Base-by-base conservation (phyloP, 225 moss, liverwort and hornwort genomes). In the Takakia lepidozioides region DNA sequence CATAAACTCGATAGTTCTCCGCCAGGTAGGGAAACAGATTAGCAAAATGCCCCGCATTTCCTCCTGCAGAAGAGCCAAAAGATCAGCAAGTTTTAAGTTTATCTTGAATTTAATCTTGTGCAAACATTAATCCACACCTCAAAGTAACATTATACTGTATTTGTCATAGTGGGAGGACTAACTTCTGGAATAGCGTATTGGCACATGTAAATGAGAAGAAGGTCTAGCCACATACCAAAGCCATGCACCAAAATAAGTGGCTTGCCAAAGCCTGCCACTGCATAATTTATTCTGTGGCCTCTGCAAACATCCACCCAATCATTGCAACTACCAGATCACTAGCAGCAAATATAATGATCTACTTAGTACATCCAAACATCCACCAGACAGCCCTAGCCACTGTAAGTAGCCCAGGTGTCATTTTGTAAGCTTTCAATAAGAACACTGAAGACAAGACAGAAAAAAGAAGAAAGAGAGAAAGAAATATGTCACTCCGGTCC, bases 201-300 rank as follows among this genome's bases (percentile, higher is more conserved):
- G n/a, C n/a, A n/a, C n/a, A n/a, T n/a, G n/a, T n/a, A n/a, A n/a
- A n/a, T n/a, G n/a, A n/a, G 15, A 18, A 28, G 22, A 26, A 48
- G 28, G 14, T 3, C 41, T 18, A 17, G 19, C 27, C 20, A 59
- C 71, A 22, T 83, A 99, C 98, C 98, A 60, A 99, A 99, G 62
- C 91, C 98, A 73, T 99, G 98, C 25, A 99, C 85, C 24, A 99
- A 47, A 58, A 99, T 76, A 17, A 99, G 73, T 8, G 98, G 87
- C 53, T 85, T 81, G 61, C 98, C 98, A 50, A 75, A 85, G 41
- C 98, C 98, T 59, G 98, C 85, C 25, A 85, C 81, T 19, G 85
- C 81, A 36, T 85, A 99, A 27, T 91, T 99, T 43, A 99, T 88
- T 51, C 72, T 83, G 49, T 91, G 46, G 36, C 74, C 91, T 61